Evolutionary conservation across 441 rosid genomes (phyloP).

Genomic region (Syzygium malaccense): DNA sequence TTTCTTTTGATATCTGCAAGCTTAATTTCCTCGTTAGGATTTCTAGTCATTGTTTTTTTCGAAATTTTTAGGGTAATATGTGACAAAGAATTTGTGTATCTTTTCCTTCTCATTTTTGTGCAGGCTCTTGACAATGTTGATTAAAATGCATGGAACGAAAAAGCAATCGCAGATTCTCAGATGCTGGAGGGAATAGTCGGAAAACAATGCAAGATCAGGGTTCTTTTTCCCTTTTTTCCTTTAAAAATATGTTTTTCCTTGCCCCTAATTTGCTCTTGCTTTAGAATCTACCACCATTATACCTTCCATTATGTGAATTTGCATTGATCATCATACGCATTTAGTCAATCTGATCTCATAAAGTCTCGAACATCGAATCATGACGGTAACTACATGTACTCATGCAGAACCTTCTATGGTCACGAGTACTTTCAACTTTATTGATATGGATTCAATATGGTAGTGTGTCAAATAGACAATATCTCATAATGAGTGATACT

Average conservation of each 20-base stretch:
- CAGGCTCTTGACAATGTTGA: neutral
- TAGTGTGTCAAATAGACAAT: too few species aligned
- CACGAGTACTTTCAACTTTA: too few species aligned
- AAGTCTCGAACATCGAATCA: too few species aligned
- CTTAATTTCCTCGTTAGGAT: neutral
- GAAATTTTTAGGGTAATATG: too few species aligned
- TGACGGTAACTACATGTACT: too few species aligned
- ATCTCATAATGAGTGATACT: too few species aligned
- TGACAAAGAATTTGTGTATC: too few species aligned
- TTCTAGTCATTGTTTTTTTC: neutral
- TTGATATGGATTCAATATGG: too few species aligned
- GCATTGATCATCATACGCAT: neutral
- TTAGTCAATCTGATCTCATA: too few species aligned
- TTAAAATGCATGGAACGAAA: neutral
- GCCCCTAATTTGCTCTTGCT: neutral
- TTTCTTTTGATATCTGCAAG: too few species aligned
- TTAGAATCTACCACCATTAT: neutral
- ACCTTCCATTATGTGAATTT: neutral
- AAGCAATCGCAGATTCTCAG: neutral
- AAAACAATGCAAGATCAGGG: neutral
- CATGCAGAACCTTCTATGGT: too few species aligned
- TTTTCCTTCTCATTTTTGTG: too few species aligned
- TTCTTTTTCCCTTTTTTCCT: neutral
- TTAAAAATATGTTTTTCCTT: neutral
- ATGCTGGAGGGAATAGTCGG: neutral